Conservation (phyloP, 1,284 basidiomycete genomes). For the Cronartium ribicola region DNA sequence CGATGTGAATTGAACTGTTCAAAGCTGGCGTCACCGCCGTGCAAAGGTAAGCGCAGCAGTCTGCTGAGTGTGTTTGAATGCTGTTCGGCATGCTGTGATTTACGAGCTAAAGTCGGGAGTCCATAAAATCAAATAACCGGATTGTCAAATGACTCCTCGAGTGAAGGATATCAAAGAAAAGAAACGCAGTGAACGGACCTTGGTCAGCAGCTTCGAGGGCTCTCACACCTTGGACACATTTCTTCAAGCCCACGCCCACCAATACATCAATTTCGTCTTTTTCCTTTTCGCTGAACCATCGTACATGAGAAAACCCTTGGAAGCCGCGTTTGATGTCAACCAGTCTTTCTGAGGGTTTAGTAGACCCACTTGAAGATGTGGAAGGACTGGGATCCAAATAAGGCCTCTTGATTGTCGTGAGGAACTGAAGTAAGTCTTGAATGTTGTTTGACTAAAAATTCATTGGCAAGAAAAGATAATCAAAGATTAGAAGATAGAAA, state of each 20-base stretch:
- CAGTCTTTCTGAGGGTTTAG: neutral
- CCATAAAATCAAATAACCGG: slow-evolving; percentile 17
- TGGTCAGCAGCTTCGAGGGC: slow-evolving; percentile 79
- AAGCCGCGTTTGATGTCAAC: slow-evolving; percentile 46
- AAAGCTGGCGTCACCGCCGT: slow-evolving; percentile 64
- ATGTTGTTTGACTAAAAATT: slow-evolving; percentile 20
- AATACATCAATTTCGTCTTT: slow-evolving; percentile 86
- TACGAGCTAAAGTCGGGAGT: slow-evolving; percentile 56
- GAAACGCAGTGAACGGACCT: slow-evolving; percentile 57
- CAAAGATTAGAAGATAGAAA: neutral
- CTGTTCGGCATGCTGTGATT: slow-evolving; percentile 58
- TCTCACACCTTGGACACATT: slow-evolving; percentile 75
- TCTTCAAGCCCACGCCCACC: slow-evolving; percentile 71
- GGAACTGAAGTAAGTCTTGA: slow-evolving; percentile 29
- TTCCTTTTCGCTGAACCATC: slow-evolving; percentile 73
- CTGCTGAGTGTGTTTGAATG: slow-evolving; percentile 21
- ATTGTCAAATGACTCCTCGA: slow-evolving; percentile 28
- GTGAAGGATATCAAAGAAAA: slow-evolving; percentile 45
- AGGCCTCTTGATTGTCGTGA: slow-evolving; percentile 17
- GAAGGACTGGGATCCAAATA: slow-evolving; percentile 35
- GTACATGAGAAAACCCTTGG: slow-evolving; percentile 63
- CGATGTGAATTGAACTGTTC: slow-evolving; percentile 76
- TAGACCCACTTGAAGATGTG: neutral
- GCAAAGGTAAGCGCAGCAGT: slow-evolving; percentile 59
- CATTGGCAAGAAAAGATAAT: neutral